Conservation (phyloP, 2,329 filamentous ascomycete genomes). For the Paradendryphiella salina region DNA sequence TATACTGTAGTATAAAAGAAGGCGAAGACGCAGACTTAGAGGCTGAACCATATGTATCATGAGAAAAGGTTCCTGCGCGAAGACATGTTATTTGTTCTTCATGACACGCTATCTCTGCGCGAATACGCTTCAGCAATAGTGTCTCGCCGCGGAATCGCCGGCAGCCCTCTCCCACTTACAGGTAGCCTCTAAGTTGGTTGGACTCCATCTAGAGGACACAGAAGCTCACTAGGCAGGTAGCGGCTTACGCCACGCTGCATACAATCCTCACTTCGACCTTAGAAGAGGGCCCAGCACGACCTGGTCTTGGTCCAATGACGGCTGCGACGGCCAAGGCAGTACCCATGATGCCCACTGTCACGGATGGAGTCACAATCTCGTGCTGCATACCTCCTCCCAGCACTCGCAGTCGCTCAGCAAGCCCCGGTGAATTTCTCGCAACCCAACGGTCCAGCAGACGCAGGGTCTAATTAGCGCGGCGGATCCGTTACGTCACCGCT, state of each 20-base stretch:
- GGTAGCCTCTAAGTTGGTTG: conserved; percentile 10
- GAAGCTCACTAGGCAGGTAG: conserved; percentile 18
- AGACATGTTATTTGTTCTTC: conserved; percentile 13
- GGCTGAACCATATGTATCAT: not conserved
- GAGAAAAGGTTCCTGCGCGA: not conserved
- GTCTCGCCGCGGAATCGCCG: conserved; percentile 26
- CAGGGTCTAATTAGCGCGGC: conserved; percentile 20
- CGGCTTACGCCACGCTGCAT: conserved; percentile 22
- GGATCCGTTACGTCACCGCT: conserved; percentile 27
- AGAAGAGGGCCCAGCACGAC: conserved; percentile 10
- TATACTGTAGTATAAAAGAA: not conserved
- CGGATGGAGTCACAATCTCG: conserved; percentile 2
- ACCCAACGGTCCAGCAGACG: conserved; percentile 14
- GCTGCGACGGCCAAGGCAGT: conserved; percentile 4
- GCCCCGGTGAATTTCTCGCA: conserved; percentile 6
- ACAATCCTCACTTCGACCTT: conserved; percentile 12
- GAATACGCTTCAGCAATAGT: conserved; percentile 20
- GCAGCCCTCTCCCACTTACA: conserved; percentile 17
- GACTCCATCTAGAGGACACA: conserved; percentile 18
- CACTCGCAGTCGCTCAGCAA: conserved; percentile 1
- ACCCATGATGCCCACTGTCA: not conserved
- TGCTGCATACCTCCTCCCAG: too few species aligned
- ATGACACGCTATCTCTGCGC: conserved; percentile 24
- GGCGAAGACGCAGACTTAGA: not conserved
- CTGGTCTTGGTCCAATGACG: conserved; percentile 7